Evolutionary conservation across 176 grass and related monocot genomes (phyloP).

Genomic region (Secale cereale): DNA sequence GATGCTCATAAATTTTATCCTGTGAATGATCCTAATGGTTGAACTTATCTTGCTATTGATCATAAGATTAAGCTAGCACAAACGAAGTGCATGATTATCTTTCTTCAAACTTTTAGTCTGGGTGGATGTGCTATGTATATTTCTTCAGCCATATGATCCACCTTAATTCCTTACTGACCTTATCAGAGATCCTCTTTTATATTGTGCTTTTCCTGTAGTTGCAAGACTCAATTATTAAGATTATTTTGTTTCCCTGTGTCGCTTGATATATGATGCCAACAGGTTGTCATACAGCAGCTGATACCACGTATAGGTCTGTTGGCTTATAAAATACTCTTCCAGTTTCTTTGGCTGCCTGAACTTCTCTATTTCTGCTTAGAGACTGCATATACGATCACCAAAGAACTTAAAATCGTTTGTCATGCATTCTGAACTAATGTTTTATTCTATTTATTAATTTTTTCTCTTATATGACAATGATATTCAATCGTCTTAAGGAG

Average conservation of each 20-base stretch:
- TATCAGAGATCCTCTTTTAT: background rate
- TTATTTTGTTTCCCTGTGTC: background rate
- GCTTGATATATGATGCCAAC: slow-evolving; percentile 2
- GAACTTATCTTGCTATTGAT: background rate
- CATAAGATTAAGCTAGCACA: slow-evolving; percentile 18
- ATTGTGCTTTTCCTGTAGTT: slow-evolving; percentile 1
- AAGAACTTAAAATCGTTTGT: background rate
- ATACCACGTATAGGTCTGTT: background rate
- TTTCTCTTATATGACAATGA: background rate
- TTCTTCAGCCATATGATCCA: background rate
- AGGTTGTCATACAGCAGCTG: background rate
- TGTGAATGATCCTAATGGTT: slow-evolving; percentile 19
- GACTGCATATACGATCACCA: background rate
- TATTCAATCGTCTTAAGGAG: slow-evolving; percentile 1
- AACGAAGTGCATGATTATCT: background rate
- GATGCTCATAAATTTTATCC: background rate
- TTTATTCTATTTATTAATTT: background rate
- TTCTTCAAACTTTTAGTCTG: background rate
- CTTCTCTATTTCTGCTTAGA: background rate
- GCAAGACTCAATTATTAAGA: background rate
- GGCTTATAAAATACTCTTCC: slow-evolving; percentile 1
- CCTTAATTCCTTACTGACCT: background rate
- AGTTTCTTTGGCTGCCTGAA: slow-evolving; percentile 1
- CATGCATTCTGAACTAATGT: background rate
- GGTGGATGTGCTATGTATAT: background rate